phyloP scores from a whole-genome alignment of 495 filamentous ascomycete species.

The Aspergillus heteromorphus region DNA sequence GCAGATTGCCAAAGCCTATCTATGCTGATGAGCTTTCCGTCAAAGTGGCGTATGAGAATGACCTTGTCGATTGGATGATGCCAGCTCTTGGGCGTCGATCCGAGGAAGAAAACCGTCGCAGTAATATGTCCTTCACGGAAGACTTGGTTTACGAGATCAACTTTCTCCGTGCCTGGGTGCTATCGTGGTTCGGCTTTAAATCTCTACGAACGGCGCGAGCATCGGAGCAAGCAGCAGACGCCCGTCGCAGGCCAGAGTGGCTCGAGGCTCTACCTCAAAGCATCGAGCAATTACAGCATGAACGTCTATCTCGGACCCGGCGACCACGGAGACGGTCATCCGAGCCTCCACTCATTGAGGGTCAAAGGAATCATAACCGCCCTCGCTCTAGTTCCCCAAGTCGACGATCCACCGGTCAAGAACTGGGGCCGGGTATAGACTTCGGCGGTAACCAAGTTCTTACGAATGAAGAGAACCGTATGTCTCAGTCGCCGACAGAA shows the following conservation, averaged over 20 bases:
- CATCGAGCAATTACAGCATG: conserved; percentile 27
- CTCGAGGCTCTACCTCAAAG: conserved; percentile 24
- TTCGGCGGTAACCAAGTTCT: conserved; percentile 25
- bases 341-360: conserved; percentile 5
- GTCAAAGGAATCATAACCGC: not conserved
- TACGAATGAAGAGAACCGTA: conserved; percentile 31
- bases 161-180: conserved; percentile 28
- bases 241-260: conserved; percentile 18
- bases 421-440: conserved; percentile 10
- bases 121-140: conserved; percentile 32
- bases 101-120: conserved; percentile 37
- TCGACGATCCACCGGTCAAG: conserved; percentile 4
- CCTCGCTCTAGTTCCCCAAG: conserved; percentile 4
- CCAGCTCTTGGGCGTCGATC: conserved; percentile 38
- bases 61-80: conserved; percentile 45
- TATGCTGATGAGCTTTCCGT: conserved; percentile 43
- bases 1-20: conserved; percentile 39
- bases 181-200: conserved; percentile 27
- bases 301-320: conserved; percentile 21
- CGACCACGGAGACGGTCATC: conserved; percentile 3
- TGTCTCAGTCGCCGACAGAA: conserved; percentile 35
- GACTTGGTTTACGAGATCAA: conserved; percentile 35
- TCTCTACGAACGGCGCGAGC: conserved; percentile 6
- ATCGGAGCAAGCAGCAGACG: conserved; percentile 12
- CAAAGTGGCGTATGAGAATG: conserved; percentile 42